Evolutionary conservation across 306 rosid species (phyloP).

Genomic region (Cucumis hystrix): DNA sequence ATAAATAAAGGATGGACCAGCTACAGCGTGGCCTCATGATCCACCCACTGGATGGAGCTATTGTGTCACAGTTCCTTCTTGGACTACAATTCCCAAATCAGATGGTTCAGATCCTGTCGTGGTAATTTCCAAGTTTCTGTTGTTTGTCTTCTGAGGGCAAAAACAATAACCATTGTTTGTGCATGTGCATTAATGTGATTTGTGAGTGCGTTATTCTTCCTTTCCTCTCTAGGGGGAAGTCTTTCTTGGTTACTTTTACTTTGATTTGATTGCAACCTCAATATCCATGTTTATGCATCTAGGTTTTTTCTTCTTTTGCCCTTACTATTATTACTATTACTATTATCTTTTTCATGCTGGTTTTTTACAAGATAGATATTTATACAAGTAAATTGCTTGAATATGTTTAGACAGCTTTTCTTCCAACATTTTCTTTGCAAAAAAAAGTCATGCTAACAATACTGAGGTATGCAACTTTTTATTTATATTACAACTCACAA

Average conservation of each 20-base stretch:
- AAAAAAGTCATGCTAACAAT: not conserved
- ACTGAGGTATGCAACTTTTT: not conserved
- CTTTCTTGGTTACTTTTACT: not conserved
- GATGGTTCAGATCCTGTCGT: conserved; percentile 48
- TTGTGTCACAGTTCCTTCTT: conserved; percentile 64
- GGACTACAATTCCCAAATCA: conserved; percentile 44
- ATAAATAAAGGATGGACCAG: conserved; percentile 39
- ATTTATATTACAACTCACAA: not conserved
- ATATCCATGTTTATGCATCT: not conserved
- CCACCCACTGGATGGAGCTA: conserved; percentile 66
- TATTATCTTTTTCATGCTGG: not conserved
- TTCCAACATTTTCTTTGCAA: not conserved
- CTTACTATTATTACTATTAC: no score
- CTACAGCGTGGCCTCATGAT: conserved; percentile 65
- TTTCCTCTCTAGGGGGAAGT: not conserved
- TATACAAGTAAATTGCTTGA: not conserved
- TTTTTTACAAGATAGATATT: not conserved
- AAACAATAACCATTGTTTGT: not conserved
- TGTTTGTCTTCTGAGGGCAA: not conserved
- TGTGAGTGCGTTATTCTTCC: not conserved
- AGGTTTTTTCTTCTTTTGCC: not conserved
- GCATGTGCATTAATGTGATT: not conserved
- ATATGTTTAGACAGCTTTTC: not conserved
- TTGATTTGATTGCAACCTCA: not conserved
- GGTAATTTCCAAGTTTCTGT: conserved; percentile 24